A percentile compares a stretch with the other conserved stretches of the same genome.
Conservation (phyloP, 352 stramenopile species). For the Pseudoperonospora humuli region DNA sequence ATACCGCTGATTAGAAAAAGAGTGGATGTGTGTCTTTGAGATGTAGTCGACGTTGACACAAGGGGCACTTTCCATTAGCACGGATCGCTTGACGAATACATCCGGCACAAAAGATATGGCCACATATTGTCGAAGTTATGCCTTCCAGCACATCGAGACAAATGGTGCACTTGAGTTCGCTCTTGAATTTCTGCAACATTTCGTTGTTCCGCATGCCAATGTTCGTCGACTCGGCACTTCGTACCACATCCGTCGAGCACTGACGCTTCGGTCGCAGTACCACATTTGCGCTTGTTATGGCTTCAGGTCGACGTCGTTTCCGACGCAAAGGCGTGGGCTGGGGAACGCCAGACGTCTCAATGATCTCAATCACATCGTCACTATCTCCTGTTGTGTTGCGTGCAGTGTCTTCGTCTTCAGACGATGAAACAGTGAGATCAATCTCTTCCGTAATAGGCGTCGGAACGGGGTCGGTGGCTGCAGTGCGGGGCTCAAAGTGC, state of each 20-base stretch:
- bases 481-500: conserved; percentile 1
- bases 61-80: conserved; percentile 61
- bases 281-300: background rate
- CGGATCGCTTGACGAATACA: conserved; percentile 67
- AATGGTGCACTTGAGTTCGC: conserved; percentile 74
- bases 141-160: conserved; percentile 69
- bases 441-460: conserved; percentile 39
- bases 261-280: conserved; percentile 18
- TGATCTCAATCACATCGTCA: conserved; percentile 56
- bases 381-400: conserved; percentile 15
- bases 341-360: conserved; percentile 9
- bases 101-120: conserved; percentile 71
- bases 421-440: conserved; percentile 55
- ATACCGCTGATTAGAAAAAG: conserved; percentile 46
- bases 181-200: conserved; percentile 68
- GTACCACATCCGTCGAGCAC: conserved; percentile 32
- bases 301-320: conserved; percentile 35
- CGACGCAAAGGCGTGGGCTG: conserved; percentile 21
- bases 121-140: conserved; percentile 76
- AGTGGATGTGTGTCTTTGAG: conserved; percentile 71
- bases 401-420: conserved; percentile 33
- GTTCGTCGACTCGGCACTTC: conserved; percentile 53
- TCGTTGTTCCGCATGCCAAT: conserved; percentile 71
- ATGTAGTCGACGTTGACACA: conserved; percentile 57
- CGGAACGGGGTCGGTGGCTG: background rate